Base-by-base conservation (phyloP, 2,329 filamentous ascomycete species). In the Diaporthe longicolla region DNA sequence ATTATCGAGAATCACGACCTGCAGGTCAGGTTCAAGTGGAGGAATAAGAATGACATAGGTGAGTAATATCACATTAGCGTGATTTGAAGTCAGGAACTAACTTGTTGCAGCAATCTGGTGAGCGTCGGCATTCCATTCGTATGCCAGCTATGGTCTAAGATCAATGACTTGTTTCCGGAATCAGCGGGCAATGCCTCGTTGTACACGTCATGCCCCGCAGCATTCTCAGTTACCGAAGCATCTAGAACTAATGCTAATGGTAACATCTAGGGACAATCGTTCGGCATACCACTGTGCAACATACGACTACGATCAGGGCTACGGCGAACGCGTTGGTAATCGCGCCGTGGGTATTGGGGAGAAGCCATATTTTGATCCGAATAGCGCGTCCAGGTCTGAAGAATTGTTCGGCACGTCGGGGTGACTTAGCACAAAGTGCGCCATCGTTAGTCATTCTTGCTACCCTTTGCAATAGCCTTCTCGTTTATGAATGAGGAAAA, bases 41-140 rank as follows among this genome's bases (percentile, higher is more conserved):
- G 73, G 40, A 74, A 74, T 43, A 61, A 66, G 26, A 74, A 76
- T 37, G 74, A 74, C n/a, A 73, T 76, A 11, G 74, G 71, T 70
- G 24, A 59, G 45, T n/a, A n/a, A n/a, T n/a, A n/a, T n/a, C n/a
- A n/a, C n/a, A n/a, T n/a, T n/a, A n/a, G n/a, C n/a, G n/a, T n/a
- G n/a, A n/a, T n/a, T n/a, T n/a, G n/a, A n/a, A n/a, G n/a, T n/a
- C n/a, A n/a, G n/a, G n/a, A n/a, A n/a, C 59, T 65, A 3, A 65
- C 43, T 0, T 2, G 13, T 15, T 7, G 3, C 19, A 65, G 59
- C 43, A n/a, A 65, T 65, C 19, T 65, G 59, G 59, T 65, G 19
- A 65, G 59, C 15, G 29, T 21, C 15, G 17, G 45, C 0, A 6
- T 13, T 3, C 11, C 8, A 13, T 13, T 2, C 6, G 1, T 19